Evolutionary conservation across 2,329 filamentous ascomycete species (phyloP).

Genomic region (Aureobasidium sp.): DNA sequence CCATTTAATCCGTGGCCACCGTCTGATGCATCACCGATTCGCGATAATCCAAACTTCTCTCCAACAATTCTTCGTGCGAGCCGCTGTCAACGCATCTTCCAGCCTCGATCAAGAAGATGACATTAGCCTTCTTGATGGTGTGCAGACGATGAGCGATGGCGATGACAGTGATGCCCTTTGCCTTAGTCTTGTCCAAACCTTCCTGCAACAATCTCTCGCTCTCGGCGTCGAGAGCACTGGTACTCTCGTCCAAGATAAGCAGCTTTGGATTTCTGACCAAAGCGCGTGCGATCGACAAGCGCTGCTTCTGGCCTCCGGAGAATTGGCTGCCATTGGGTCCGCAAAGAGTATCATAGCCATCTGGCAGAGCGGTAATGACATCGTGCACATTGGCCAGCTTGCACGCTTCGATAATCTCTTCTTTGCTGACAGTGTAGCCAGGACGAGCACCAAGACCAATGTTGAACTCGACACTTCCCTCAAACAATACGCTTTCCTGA

Average conservation of each 20-base stretch:
- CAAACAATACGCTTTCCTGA: slow-evolving; percentile 44
- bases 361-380: slow-evolving; percentile 54
- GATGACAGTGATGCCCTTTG: slow-evolving; percentile 31
- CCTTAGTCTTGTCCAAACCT: slow-evolving; percentile 31
- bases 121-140: slow-evolving; percentile 37
- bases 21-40: slow-evolving; percentile 22
- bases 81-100: slow-evolving; percentile 44
- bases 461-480: slow-evolving; percentile 39
- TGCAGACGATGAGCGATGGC: slow-evolving; percentile 40
- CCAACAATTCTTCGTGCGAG: slow-evolving; percentile 42
- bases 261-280: slow-evolving; percentile 37
- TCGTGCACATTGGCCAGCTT: slow-evolving; percentile 65
- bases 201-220: slow-evolving; percentile 35
- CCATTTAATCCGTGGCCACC: slow-evolving; percentile 14
- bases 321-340: slow-evolving; percentile 36
- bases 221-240: slow-evolving; percentile 38
- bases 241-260: slow-evolving; percentile 38
- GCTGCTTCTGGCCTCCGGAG: slow-evolving; percentile 38
- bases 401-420: slow-evolving; percentile 61
- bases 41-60: slow-evolving; percentile 28
- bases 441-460: slow-evolving; percentile 40
- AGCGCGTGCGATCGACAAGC: slow-evolving; percentile 38
- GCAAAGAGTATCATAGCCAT: slow-evolving; percentile 57
- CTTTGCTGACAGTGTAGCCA: slow-evolving; percentile 48
- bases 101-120: slow-evolving; percentile 43